phyloP scores from a whole-genome alignment of 768 basidiomycete genomes.

The Suillus spraguei region DNA sequence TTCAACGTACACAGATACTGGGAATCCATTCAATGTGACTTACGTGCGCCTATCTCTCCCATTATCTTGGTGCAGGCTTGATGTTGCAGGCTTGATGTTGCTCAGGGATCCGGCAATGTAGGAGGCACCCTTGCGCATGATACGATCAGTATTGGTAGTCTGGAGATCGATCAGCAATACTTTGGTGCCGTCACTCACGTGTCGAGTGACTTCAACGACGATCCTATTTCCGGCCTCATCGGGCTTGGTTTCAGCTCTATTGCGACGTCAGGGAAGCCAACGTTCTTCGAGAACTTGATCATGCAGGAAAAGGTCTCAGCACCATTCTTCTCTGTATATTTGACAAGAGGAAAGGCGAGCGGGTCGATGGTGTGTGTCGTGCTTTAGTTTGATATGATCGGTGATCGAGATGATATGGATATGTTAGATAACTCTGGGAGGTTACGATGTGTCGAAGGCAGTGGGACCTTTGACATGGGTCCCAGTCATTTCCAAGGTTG shows the following conservation, averaged over 20 bases:
- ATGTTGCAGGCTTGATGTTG: not conserved
- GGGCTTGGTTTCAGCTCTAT: conserved; percentile 67
- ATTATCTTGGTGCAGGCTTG: not conserved
- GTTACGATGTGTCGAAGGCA: conserved; percentile 38
- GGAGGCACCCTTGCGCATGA: conserved; percentile 53
- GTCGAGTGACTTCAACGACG: conserved; percentile 50
- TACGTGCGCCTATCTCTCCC: conserved; percentile 44
- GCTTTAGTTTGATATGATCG: conserved; percentile 8
- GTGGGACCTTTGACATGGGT: conserved; percentile 35
- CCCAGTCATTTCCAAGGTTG: conserved; percentile 40
- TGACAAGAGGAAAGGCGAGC: conserved; percentile 39
- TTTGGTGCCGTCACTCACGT: conserved; percentile 55
- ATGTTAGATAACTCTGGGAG: conserved; percentile 23
- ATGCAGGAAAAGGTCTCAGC: conserved; percentile 38
- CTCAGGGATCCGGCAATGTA: conserved; percentile 56
- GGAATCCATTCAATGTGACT: conserved; percentile 37
- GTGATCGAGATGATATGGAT: not conserved
- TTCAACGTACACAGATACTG: conserved; percentile 40
- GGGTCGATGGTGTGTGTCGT: conserved; percentile 52
- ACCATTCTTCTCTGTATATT: conserved; percentile 59
- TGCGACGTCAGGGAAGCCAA: conserved; percentile 44
- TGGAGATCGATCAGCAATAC: conserved; percentile 48
- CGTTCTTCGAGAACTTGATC: conserved; percentile 71
- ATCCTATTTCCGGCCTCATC: conserved; percentile 61
- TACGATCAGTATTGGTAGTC: conserved; percentile 47